Evolutionary conservation across 495 filamentous ascomycete species (phyloP).

Genomic region (Penicillium arizonense): DNA sequence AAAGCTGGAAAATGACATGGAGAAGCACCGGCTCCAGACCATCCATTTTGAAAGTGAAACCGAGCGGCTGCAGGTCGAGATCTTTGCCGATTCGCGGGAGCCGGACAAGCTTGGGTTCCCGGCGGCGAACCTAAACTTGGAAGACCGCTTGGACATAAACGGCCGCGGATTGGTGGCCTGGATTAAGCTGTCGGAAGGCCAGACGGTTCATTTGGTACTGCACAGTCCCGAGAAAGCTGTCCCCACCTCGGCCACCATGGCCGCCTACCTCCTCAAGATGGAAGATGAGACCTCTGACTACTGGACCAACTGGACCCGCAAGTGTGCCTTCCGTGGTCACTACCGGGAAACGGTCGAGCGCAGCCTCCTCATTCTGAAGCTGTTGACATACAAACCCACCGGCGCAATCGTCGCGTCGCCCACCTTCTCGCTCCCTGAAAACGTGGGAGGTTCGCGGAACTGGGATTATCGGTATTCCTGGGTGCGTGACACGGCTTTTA

Average conservation of each 20-base stretch:
- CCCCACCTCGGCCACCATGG: slow-evolving; percentile 50
- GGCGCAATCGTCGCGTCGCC: slow-evolving; percentile 56
- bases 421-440: slow-evolving; percentile 69
- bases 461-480: slow-evolving; percentile 78
- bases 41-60: slow-evolving; percentile 58
- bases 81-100: slow-evolving; percentile 59
- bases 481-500: slow-evolving; percentile 73
- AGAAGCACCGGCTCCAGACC: slow-evolving; percentile 50
- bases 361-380: slow-evolving; percentile 67
- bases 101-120: slow-evolving; percentile 46
- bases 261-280: slow-evolving; percentile 50
- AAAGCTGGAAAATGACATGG: slow-evolving; percentile 27
- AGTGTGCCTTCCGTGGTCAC: slow-evolving; percentile 65
- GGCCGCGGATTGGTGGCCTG: slow-evolving; percentile 59
- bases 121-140: slow-evolving; percentile 48
- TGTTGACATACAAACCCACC: slow-evolving; percentile 66
- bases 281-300: slow-evolving; percentile 64
- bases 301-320: slow-evolving; percentile 70
- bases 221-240: slow-evolving; percentile 43
- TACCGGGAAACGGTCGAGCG: slow-evolving; percentile 67
- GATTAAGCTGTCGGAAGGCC: slow-evolving; percentile 59
- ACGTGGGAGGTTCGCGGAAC: slow-evolving; percentile 68
- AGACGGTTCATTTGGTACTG: slow-evolving; percentile 65
- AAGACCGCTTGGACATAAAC: slow-evolving; percentile 46
- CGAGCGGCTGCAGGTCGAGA: slow-evolving; percentile 61